A percentile compares a stretch with the other conserved stretches of the same genome.
Evolutionary conservation across 2,329 filamentous ascomycete species (phyloP).

Genomic region (Gnomoniopsis sp.): DNA sequence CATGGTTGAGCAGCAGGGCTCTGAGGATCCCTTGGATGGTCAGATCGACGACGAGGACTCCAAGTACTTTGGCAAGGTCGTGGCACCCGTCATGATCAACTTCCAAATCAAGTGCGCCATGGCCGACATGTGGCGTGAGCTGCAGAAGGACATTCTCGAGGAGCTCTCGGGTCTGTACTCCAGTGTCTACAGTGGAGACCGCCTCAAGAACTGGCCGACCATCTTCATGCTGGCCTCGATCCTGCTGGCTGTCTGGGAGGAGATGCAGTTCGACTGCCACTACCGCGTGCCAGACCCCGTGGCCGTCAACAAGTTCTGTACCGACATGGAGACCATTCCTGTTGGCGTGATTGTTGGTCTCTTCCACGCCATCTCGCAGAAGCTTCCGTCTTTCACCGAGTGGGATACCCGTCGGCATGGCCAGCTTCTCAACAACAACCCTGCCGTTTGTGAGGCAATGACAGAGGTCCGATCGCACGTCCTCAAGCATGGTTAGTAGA

Average conservation of each 20-base stretch:
- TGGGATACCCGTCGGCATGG: conserved; percentile 94
- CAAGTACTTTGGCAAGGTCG: conserved; percentile 83
- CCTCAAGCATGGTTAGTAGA: conserved; percentile 79
- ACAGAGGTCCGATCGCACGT: conserved; percentile 93
- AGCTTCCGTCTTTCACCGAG: conserved; percentile 86
- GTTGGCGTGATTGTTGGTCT: conserved; percentile 95
- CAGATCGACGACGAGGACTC: conserved; percentile 83
- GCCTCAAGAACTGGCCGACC: conserved; percentile 97
- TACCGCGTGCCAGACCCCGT: conserved; percentile 84
- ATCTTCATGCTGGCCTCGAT: conserved; percentile 97
- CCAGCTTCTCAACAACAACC: conserved; percentile 85
- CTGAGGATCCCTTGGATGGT: conserved; percentile 73
- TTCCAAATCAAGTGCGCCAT: conserved; percentile 98
- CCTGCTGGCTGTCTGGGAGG: conserved; percentile 90
- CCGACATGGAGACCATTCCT: conserved; percentile 92
- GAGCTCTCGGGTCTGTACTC: conserved; percentile 91
- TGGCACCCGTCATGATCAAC: conserved; percentile 98
- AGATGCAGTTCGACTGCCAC: conserved; percentile 98
- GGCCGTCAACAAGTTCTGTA: conserved; percentile 90
- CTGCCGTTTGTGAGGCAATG: conserved; percentile 90
- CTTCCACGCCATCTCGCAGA: conserved; percentile 97
- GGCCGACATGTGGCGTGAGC: conserved; percentile 96
- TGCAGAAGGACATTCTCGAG: conserved; percentile 93
- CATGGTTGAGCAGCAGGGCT: conserved; percentile 84
- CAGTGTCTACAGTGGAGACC: conserved; percentile 96